A percentile compares a stretch with the other conserved stretches of the same genome.
Evolutionary conservation across 495 filamentous ascomycete species (phyloP).

Genomic region (Aspergillus coremiiformis): DNA sequence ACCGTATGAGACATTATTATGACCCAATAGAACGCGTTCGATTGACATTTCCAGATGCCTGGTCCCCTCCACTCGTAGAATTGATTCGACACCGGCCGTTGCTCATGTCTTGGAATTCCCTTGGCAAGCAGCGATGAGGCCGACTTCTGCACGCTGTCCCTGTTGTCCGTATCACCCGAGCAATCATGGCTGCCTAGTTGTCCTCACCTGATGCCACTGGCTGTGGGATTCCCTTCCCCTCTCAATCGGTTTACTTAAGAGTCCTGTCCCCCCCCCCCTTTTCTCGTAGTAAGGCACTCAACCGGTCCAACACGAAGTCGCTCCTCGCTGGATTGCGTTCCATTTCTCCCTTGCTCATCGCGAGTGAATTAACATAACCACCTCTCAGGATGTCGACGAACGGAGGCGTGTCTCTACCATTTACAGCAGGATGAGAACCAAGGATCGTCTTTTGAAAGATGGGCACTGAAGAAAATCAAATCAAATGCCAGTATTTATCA

Average conservation of each 20-base stretch:
- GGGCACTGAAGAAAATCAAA: no score
- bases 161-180: not conserved
- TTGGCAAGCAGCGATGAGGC: not conserved
- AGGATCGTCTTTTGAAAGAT: no score
- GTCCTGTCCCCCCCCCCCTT: not conserved
- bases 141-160: not conserved
- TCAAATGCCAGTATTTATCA: not conserved
- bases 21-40: constrained; percentile 1
- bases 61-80: not conserved
- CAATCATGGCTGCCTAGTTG: not conserved
- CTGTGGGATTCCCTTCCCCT: not conserved
- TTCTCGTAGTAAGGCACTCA: no score
- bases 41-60: not conserved
- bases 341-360: no score
- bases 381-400: no score
- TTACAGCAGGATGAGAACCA: no score
- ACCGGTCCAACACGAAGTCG: no score
- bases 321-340: no score
- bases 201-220: not conserved
- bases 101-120: constrained; percentile 1
- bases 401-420: no score
- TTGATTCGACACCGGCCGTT: not conserved
- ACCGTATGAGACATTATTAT: constrained; percentile 3
- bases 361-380: no score
- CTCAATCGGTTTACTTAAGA: not conserved